Percentiles rank a stretch among this genome's conserved stretches.
Evolutionary conservation across 768 basidiomycete species (phyloP).

Genomic region (Vararia minispora): DNA sequence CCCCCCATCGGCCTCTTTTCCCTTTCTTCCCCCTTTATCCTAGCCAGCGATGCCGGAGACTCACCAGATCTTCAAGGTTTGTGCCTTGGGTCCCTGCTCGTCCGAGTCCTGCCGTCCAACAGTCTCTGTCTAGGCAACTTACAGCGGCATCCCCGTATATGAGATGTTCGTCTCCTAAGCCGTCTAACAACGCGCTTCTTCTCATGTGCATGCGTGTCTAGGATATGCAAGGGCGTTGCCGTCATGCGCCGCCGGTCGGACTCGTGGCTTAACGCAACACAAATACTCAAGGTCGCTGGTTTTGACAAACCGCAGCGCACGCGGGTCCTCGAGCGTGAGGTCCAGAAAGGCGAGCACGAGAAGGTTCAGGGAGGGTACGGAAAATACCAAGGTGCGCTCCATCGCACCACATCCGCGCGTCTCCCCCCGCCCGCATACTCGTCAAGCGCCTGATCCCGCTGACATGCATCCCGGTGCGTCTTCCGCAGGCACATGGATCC

Average conservation of each 20-base stretch:
- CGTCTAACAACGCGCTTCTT: constrained; percentile 18
- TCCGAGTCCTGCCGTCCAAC: constrained; percentile 7
- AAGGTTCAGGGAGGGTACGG: constrained; percentile 99
- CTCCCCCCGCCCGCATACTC: neutral
- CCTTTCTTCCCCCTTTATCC: too few relatives aligned
- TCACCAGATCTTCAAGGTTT: constrained; percentile 78
- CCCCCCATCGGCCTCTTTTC: too few relatives aligned
- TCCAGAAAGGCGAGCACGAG: constrained; percentile 98
- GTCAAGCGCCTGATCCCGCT: neutral
- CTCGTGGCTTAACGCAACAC: constrained; percentile 98
- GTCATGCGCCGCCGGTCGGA: constrained; percentile 96
- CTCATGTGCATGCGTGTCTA: constrained; percentile 32
- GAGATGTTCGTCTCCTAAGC: constrained; percentile 58
- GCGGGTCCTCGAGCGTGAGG: constrained; percentile 92
- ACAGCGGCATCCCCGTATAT: constrained; percentile 87
- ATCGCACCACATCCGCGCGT: neutral
- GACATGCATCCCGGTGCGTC: too few relatives aligned
- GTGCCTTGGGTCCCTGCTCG: constrained; percentile 13
- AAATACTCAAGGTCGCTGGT: constrained; percentile 97
- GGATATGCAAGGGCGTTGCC: constrained; percentile 93
- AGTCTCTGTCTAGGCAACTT: constrained; percentile 54
- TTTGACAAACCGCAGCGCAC: constrained; percentile 99
- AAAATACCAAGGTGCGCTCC: constrained; percentile 89
- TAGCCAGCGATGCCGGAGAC: constrained; percentile 58
- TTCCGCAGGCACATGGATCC: constrained; percentile 89